Conservation (phyloP, 164 flowering plant species). For the Stephania cephalantha region DNA sequence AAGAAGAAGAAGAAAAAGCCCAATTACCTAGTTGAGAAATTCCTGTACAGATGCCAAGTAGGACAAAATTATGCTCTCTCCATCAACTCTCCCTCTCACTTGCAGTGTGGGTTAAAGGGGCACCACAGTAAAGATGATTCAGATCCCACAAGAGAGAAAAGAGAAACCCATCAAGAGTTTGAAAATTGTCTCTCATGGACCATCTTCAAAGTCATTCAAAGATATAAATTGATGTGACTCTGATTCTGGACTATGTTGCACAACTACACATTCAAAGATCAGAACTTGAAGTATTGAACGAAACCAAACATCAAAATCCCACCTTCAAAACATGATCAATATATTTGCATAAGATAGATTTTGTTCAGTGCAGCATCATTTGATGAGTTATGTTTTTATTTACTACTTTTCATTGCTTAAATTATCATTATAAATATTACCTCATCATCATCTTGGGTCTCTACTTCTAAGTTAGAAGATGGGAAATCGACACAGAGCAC, state of each 20-base stretch:
- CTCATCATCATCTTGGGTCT: too few species aligned
- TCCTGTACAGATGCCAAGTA: neutral
- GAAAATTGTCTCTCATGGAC: neutral
- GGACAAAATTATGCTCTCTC: neutral
- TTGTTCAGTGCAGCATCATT: too few species aligned
- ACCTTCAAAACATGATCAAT: neutral
- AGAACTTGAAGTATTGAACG: neutral
- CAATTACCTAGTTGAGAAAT: neutral
- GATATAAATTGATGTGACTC: neutral
- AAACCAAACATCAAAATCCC: neutral
- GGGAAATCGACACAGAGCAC: too few species aligned
- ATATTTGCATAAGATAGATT: too few species aligned
- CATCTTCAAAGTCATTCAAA: neutral
- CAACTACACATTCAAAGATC: neutral
- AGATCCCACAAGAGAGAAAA: neutral
- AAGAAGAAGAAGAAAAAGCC: too few species aligned
- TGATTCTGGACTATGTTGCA: neutral
- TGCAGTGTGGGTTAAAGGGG: neutral
- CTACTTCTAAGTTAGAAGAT: too few species aligned
- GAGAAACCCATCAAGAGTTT: neutral
- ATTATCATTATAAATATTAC: too few species aligned
- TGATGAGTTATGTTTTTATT: too few species aligned
- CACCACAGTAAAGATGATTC: neutral
- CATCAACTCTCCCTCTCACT: neutral
- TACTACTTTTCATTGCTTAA: too few species aligned